A percentile compares a stretch with the other conserved stretches of the same genome.
Conservation (phyloP, 2,329 filamentous ascomycete genomes). For the Sclerotinia nivalis region DNA sequence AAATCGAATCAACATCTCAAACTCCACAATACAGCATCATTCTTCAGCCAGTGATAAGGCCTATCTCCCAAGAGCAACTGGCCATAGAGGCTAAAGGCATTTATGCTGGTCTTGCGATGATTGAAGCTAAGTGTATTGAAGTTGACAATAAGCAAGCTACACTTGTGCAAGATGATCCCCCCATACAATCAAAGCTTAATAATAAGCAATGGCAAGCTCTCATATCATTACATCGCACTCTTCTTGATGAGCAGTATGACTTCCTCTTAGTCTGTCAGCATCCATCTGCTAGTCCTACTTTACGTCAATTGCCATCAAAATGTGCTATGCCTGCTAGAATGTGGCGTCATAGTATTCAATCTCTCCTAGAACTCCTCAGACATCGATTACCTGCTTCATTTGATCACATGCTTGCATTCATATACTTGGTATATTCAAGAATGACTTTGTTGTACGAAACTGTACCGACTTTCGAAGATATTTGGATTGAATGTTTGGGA, state of each 20-base stretch:
- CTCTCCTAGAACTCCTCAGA: constrained; percentile 74
- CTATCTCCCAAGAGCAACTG: constrained; percentile 36
- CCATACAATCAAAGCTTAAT: constrained; percentile 49
- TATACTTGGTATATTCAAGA: constrained; percentile 90
- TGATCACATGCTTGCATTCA: constrained; percentile 89
- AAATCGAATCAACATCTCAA: constrained; percentile 56
- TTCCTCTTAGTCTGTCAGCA: constrained; percentile 88
- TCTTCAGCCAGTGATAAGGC: constrained; percentile 53
- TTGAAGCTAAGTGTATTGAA: constrained; percentile 84
- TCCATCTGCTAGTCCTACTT: constrained; percentile 67
- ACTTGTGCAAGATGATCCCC: constrained; percentile 50
- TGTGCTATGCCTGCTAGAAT: constrained; percentile 91
- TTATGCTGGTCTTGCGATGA: constrained; percentile 80
- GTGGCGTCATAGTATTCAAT: constrained; percentile 91
- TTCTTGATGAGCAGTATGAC: constrained; percentile 80
- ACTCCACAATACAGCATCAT: constrained; percentile 48
- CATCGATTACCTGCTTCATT: constrained; percentile 72
- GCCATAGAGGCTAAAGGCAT: constrained; percentile 50
- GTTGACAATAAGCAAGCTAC: constrained; percentile 66
- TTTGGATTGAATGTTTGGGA: constrained; percentile 84
- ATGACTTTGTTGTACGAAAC: constrained; percentile 86
- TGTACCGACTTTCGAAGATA: constrained; percentile 78
- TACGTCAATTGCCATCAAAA: constrained; percentile 70
- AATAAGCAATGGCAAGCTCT: constrained; percentile 81
- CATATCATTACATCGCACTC: constrained; percentile 75